phyloP scores from a whole-genome alignment of 164 flowering plant genomes.

The Nymphaea thermarum region DNA sequence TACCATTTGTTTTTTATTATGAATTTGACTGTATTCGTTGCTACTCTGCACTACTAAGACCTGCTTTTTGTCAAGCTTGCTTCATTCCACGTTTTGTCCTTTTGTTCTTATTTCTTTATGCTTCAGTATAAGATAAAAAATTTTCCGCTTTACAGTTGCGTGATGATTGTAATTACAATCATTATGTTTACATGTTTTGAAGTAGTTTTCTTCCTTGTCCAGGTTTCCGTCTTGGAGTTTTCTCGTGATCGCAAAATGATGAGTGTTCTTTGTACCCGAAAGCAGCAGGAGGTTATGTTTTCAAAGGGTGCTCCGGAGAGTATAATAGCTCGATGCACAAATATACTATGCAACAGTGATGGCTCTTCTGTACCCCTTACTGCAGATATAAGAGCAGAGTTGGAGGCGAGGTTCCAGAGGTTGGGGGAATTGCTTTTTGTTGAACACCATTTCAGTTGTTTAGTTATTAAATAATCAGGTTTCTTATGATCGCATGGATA shows the following conservation, averaged over 20 bases:
- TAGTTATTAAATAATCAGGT: neutral
- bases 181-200: neutral
- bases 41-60: no score
- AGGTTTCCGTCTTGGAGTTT: slow-evolving; percentile 83
- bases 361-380: slow-evolving; percentile 74
- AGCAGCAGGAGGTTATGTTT: slow-evolving; percentile 59
- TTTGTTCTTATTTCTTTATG: neutral
- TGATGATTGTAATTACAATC: no score
- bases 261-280: slow-evolving; percentile 88
- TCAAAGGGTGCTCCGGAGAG: slow-evolving; percentile 99
- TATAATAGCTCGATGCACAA: slow-evolving; percentile 72
- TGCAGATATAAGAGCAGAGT: slow-evolving; percentile 39
- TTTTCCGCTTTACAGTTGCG: no score
- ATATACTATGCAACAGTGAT: slow-evolving; percentile 74
- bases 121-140: neutral
- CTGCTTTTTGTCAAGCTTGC: neutral
- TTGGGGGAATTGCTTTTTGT: slow-evolving; percentile 8
- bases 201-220: slow-evolving; percentile 8
- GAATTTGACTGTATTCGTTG: no score
- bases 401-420: slow-evolving; percentile 77
- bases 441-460: neutral
- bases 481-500: neutral
- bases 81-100: neutral
- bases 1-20: no score
- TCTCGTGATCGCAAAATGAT: slow-evolving; percentile 98